Evolutionary conservation across 768 basidiomycete genomes (phyloP).

Genomic region (Porphyrellus cyaneotinctus): DNA sequence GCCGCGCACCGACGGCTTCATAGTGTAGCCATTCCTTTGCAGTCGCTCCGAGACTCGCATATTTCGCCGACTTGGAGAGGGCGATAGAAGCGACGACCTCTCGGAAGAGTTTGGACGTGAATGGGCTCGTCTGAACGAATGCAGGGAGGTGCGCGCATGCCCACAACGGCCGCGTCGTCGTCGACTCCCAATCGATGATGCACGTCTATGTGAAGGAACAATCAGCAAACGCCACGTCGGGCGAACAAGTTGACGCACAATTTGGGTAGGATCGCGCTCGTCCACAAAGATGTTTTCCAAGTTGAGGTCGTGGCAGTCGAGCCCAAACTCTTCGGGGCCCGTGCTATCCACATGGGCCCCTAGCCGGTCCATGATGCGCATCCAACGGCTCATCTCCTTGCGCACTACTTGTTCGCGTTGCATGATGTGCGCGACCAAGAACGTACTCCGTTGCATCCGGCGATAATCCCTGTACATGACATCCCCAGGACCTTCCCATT

Average conservation of each 20-base stretch:
- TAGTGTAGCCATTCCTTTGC: slow-evolving; percentile 73
- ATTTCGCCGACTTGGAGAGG: slow-evolving; percentile 20
- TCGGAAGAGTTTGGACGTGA: slow-evolving; percentile 68
- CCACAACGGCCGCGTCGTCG: slow-evolving; percentile 84
- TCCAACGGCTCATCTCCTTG: slow-evolving; percentile 71
- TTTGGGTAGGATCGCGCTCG: slow-evolving; percentile 56
- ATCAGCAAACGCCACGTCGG: not conserved
- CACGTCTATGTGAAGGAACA: slow-evolving; percentile 51
- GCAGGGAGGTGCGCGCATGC: slow-evolving; percentile 78
- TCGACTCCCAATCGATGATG: slow-evolving; percentile 89
- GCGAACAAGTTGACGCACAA: slow-evolving; percentile 47
- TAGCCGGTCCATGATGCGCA: slow-evolving; percentile 60
- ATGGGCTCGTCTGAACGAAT: slow-evolving; percentile 74
- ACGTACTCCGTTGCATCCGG: slow-evolving; percentile 74
- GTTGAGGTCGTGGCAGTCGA: slow-evolving; percentile 85
- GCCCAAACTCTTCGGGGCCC: slow-evolving; percentile 58
- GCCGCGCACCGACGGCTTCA: slow-evolving; percentile 58
- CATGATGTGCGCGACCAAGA: slow-evolving; percentile 66
- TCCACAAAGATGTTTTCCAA: slow-evolving; percentile 85
- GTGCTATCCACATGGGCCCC: slow-evolving; percentile 31
- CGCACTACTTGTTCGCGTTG: slow-evolving; percentile 59
- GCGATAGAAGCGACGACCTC: slow-evolving; percentile 53
- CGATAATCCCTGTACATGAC: slow-evolving; percentile 81
- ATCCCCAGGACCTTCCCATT: slow-evolving; percentile 70
- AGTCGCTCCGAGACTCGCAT: slow-evolving; percentile 38